phyloP scores from a whole-genome alignment of 2,329 filamentous ascomycete species.

The Ceratocystis variospora region DNA sequence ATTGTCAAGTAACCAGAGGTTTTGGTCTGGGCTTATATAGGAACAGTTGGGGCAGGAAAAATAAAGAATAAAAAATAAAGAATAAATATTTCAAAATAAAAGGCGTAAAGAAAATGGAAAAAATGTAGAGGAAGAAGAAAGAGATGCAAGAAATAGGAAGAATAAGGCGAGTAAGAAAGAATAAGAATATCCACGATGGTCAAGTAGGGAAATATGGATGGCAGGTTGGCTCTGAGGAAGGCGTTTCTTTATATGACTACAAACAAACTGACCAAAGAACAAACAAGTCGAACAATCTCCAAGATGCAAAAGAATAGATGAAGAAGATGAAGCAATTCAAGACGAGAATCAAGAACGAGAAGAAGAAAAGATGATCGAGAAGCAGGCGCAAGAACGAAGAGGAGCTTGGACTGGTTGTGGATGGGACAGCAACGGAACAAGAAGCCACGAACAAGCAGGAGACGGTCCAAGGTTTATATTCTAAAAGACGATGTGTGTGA shows the following conservation, averaged over 20 bases:
- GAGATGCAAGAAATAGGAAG: not conserved
- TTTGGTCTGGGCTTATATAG: constrained; percentile 1
- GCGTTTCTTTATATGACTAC: not conserved
- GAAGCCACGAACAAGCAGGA: constrained; percentile 7
- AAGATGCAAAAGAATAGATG: not conserved
- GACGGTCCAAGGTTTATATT: constrained; percentile 18
- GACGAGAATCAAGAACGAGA: not conserved
- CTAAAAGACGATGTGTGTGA: constrained; percentile 7
- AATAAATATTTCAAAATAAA: not conserved
- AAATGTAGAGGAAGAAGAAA: not conserved
- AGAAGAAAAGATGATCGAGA: not conserved
- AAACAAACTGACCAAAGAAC: not conserved
- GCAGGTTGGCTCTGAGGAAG: not conserved
- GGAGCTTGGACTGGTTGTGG: constrained; percentile 12
- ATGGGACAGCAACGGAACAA: constrained; percentile 12
- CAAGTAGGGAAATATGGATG: not conserved
- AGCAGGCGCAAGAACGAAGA: constrained; percentile 8
- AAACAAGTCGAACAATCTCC: not conserved
- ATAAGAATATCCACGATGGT: not conserved
- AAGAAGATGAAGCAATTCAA: not conserved
- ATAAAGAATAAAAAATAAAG: not conserved
- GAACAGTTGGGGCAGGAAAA: not conserved
- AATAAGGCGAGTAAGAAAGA: not conserved
- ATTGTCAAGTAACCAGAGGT: not conserved
- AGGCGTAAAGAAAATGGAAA: not conserved